These are phyloP conservation scores for Lasiodiplodia citricola DNA, from an alignment of 2,329 filamentous ascomycete species.

Conservation along the genomic window DNA sequence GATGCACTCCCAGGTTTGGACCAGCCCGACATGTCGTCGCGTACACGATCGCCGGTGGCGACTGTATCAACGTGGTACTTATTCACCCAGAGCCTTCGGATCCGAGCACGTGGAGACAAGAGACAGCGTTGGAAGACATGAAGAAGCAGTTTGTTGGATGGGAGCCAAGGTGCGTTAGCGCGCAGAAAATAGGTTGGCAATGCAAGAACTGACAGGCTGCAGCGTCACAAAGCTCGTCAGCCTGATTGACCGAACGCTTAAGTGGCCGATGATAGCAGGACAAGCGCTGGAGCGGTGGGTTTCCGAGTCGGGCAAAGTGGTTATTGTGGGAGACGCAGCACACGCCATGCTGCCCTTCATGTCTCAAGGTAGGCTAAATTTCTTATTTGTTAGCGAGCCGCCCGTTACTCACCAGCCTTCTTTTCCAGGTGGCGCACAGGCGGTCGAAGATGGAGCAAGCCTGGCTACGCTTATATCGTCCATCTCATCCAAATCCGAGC, in stretches of 20 bases:
- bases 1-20: slow-evolving; percentile 37
- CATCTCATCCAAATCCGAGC: slow-evolving; percentile 34
- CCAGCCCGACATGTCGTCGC: slow-evolving; percentile 53
- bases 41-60: slow-evolving; percentile 55
- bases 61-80: slow-evolving; percentile 68
- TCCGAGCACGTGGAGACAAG: slow-evolving; percentile 54
- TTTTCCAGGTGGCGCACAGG: slow-evolving; percentile 59
- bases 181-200: slow-evolving; percentile 31
- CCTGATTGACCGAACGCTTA: slow-evolving; percentile 31
- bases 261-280: slow-evolving; percentile 33
- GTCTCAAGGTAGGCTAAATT: slow-evolving; percentile 37
- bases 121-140: slow-evolving; percentile 66
- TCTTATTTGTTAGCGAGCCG: no score
- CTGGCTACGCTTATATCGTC: slow-evolving; percentile 54
- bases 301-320: slow-evolving; percentile 27
- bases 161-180: slow-evolving; percentile 59
- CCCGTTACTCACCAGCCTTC: not conserved
- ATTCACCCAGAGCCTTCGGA: slow-evolving; percentile 66
- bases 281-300: slow-evolving; percentile 30
- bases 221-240: slow-evolving; percentile 37
- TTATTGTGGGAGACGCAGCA: slow-evolving; percentile 34
- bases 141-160: slow-evolving; percentile 61
- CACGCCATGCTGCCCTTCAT: slow-evolving; percentile 35
- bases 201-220: slow-evolving; percentile 24
- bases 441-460: slow-evolving; percentile 70